phyloP scores from a whole-genome alignment of 345 rosid genomes.

The Cochlearia excelsa region DNA sequence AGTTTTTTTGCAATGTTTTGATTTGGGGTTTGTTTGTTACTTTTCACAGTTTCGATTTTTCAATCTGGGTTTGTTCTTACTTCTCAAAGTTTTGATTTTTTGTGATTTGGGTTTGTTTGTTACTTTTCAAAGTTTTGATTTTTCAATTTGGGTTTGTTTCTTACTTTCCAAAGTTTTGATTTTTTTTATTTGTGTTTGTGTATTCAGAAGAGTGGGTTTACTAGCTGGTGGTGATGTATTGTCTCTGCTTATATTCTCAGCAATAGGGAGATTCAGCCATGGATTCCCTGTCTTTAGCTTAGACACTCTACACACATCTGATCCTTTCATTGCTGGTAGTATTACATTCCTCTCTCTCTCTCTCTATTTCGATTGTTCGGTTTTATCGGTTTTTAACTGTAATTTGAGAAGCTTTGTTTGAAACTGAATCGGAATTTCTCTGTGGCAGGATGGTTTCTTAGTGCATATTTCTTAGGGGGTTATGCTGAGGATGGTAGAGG shows the following conservation, averaged over 20 bases:
- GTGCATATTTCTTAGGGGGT: constrained; percentile 92
- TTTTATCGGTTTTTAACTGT: not conserved
- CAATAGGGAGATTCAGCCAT: constrained; percentile 86
- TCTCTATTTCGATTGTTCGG: not conserved
- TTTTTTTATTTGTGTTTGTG: not conserved
- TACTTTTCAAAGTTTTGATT: not conserved
- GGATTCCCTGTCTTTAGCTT: constrained; percentile 62
- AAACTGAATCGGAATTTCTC: constrained; percentile 9
- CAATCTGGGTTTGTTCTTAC: no score
- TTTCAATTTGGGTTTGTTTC: not conserved
- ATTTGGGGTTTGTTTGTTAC: not conserved
- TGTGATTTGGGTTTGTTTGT: not conserved
- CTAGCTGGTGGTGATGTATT: constrained; percentile 90
- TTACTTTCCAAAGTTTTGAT: not conserved
- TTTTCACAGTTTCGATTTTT: not conserved
- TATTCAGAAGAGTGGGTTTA: constrained; percentile 63
- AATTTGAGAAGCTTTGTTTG: constrained; percentile 7
- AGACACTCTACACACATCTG: constrained; percentile 86
- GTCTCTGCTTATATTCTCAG: constrained; percentile 74
- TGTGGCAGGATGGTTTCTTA: constrained; percentile 76
- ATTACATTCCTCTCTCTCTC: not conserved
- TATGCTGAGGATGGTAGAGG: constrained; percentile 83
- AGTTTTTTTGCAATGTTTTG: not conserved
- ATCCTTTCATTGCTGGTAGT: constrained; percentile 86
- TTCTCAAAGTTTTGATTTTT: not conserved